phyloP scores from a whole-genome alignment of 148 eudicot species.

The Persicaria tinctoria region DNA sequence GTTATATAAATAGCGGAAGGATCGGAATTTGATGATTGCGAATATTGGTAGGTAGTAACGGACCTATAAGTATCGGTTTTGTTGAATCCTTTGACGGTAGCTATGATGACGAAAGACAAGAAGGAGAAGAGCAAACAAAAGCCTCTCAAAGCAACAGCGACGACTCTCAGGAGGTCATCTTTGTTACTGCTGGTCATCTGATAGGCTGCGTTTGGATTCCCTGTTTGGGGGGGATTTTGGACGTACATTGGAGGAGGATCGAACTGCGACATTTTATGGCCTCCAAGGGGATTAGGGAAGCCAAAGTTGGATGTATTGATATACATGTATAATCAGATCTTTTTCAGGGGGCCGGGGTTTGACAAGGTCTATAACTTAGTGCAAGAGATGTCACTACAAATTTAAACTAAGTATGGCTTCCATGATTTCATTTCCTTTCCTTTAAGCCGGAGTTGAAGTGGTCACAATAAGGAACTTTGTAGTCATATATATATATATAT shows the following conservation, averaged over 20 bases:
- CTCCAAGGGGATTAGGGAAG: neutral
- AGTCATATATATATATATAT: too few species aligned
- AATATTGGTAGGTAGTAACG: neutral
- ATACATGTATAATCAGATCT: too few species aligned
- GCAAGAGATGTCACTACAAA: too few species aligned
- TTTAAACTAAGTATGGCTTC: too few species aligned
- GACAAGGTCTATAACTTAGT: too few species aligned
- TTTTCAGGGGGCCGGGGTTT: too few species aligned
- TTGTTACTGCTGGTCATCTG: neutral
- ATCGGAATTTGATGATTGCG: too few species aligned
- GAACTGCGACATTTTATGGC: neutral
- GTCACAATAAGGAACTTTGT: too few species aligned
- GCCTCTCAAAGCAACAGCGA: neutral
- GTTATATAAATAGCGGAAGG: too few species aligned
- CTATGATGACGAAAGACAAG: slow-evolving; percentile 3
- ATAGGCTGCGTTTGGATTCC: neutral
- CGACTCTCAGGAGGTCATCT: neutral
- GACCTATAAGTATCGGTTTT: neutral
- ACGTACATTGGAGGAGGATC: slow-evolving; percentile 4
- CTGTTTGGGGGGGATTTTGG: neutral
- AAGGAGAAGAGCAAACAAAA: slow-evolving; percentile 5
- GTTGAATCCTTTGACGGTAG: neutral
- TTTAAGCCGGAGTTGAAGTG: too few species aligned
- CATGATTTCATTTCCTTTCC: too few species aligned
- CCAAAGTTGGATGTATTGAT: neutral